Evolutionary conservation across 306 rosid genomes (phyloP).

Genomic region (Citrullus mucosospermus): DNA sequence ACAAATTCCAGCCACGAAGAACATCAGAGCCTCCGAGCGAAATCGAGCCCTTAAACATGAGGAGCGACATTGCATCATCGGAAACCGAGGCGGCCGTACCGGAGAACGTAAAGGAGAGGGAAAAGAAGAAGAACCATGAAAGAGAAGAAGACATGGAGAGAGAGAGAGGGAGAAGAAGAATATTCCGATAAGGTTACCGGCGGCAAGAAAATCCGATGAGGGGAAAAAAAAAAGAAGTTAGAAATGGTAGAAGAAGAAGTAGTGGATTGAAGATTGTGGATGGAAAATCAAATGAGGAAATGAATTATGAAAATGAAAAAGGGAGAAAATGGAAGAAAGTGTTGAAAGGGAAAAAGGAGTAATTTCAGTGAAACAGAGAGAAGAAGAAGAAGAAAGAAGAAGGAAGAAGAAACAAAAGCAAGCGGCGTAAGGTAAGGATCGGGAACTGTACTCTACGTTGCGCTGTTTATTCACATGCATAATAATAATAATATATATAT

Average conservation of each 20-base stretch:
- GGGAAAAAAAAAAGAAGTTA: neutral
- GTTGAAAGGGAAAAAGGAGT: neutral
- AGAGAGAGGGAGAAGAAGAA: neutral
- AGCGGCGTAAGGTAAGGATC: slow-evolving; percentile 9
- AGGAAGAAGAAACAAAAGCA: neutral
- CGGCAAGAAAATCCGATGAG: neutral
- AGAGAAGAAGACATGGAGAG: slow-evolving; percentile 2
- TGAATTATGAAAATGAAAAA: neutral
- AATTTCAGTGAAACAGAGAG: neutral
- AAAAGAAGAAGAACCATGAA: neutral
- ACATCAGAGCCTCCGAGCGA: slow-evolving; percentile 24
- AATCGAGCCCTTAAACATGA: slow-evolving; percentile 26
- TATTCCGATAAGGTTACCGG: neutral
- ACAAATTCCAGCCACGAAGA: slow-evolving; percentile 29
- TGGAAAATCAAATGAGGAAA: neutral
- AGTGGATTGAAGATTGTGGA: neutral
- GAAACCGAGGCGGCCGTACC: neutral
- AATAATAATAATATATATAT: too few relatives aligned
- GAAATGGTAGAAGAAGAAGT: neutral
- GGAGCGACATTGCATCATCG: slow-evolving; percentile 40
- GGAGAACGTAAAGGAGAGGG: slow-evolving; percentile 23
- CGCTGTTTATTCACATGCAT: slow-evolving; percentile 8
- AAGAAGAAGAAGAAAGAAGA: neutral
- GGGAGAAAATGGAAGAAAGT: neutral
- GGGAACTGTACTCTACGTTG: slow-evolving; percentile 1